These are phyloP conservation scores for Senna siamea DNA, from an alignment of 306 rosid species.

Conservation along the genomic window DNA sequence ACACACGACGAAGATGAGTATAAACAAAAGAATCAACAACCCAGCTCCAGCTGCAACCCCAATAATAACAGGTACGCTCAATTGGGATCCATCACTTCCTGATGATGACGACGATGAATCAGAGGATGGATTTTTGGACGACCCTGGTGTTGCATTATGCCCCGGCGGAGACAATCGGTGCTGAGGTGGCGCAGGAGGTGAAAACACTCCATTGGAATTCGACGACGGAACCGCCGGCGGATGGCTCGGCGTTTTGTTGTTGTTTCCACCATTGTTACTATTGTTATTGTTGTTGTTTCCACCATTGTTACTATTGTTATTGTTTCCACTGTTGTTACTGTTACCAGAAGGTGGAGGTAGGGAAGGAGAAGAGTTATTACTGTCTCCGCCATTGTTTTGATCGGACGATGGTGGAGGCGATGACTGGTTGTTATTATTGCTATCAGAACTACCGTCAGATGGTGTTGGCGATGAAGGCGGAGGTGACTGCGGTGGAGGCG, in stretches of 20 bases:
- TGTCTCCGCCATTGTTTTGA: not conserved
- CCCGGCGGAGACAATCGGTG: slow-evolving; percentile 36
- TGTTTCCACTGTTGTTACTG: not conserved
- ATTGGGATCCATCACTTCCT: not conserved
- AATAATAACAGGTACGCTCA: slow-evolving; percentile 40
- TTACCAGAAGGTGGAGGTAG: slow-evolving; percentile 37
- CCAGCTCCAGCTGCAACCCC: slow-evolving; percentile 61
- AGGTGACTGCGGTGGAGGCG: slow-evolving; percentile 33
- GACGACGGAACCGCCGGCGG: slow-evolving; percentile 12
- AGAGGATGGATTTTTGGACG: not conserved
- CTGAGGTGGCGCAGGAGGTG: slow-evolving; percentile 48
- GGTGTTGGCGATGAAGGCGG: slow-evolving; percentile 22
- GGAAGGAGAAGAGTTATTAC: slow-evolving; percentile 7
- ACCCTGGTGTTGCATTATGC: not conserved
- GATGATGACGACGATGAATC: not conserved
- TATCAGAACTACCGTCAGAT: not conserved
- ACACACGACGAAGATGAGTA: slow-evolving; percentile 38
- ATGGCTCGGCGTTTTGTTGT: not conserved
- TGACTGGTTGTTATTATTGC: not conserved
- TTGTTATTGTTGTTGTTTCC: not conserved
- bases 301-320: not conserved
- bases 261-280: not conserved
- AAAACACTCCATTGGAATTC: not conserved
- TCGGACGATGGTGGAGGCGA: slow-evolving; percentile 14
- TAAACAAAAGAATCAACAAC: slow-evolving; percentile 47